phyloP scores from a whole-genome alignment of 2,329 filamentous ascomycete species.

The Penicillium crustosum region DNA sequence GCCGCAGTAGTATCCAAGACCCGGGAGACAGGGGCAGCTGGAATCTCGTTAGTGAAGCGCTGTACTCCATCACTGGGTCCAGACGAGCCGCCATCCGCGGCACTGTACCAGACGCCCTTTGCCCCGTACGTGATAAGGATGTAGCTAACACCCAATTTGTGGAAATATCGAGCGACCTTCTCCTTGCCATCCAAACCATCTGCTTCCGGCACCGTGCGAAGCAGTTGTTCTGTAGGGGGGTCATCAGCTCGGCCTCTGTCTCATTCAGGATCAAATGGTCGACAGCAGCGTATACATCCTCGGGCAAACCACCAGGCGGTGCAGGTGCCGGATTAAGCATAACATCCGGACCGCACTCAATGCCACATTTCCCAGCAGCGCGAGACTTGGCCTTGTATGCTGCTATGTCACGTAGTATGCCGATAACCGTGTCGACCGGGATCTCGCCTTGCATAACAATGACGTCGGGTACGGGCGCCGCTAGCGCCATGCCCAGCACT shows the following conservation, averaged over 20 bases:
- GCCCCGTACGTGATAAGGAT: slow-evolving; percentile 83
- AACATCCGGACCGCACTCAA: slow-evolving; percentile 55
- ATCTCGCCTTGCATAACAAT: slow-evolving; percentile 79
- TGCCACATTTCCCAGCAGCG: slow-evolving; percentile 34
- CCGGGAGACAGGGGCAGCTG: slow-evolving; percentile 64
- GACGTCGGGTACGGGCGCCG: slow-evolving; percentile 55
- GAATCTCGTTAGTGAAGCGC: slow-evolving; percentile 46
- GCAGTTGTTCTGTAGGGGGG: slow-evolving; percentile 48
- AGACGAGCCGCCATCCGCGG: slow-evolving; percentile 50
- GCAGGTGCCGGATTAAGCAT: slow-evolving; percentile 89
- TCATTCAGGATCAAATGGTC: slow-evolving; percentile 87
- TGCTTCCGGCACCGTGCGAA: slow-evolving; percentile 31
- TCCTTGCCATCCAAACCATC: slow-evolving; percentile 50
- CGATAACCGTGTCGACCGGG: slow-evolving; percentile 64
- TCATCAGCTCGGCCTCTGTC: slow-evolving; percentile 77
- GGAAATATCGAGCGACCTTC: slow-evolving; percentile 61
- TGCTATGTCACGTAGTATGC: slow-evolving; percentile 51
- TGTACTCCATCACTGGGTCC: slow-evolving; percentile 32
- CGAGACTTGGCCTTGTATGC: slow-evolving; percentile 47
- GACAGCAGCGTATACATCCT: slow-evolving; percentile 64
- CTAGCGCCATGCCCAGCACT: slow-evolving; percentile 41
- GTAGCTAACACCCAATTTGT: slow-evolving; percentile 68
- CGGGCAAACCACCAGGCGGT: slow-evolving; percentile 68
- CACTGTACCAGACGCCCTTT: slow-evolving; percentile 70
- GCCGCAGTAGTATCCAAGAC: slow-evolving; percentile 94